phyloP scores from a whole-genome alignment of 2,329 filamentous ascomycete genomes.

The Pestalotiopsis sp. region DNA sequence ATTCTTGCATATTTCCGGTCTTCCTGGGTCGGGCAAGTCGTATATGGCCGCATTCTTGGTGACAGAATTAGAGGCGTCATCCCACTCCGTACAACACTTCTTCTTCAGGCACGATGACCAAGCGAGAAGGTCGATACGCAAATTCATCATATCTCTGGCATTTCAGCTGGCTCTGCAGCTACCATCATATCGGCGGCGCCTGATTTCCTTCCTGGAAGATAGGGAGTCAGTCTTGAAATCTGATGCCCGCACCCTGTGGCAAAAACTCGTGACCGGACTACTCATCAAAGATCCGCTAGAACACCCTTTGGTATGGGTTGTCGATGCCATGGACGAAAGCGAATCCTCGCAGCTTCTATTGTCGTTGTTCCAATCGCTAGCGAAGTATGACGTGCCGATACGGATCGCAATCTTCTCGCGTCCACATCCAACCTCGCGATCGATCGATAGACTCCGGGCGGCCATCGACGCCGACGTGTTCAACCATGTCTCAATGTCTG shows the following conservation, averaged over 20 bases:
- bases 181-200: background rate
- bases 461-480: background rate
- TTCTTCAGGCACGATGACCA: background rate
- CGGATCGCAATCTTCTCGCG: background rate
- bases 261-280: too few species aligned
- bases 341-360: slow-evolving; percentile 26
- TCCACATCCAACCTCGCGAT: background rate
- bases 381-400: background rate
- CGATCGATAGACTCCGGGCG: background rate
- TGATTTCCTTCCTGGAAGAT: background rate
- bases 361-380: slow-evolving; percentile 24
- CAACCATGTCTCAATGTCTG: too few species aligned
- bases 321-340: slow-evolving; percentile 2
- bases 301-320: background rate
- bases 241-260: too few species aligned
- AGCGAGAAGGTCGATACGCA: background rate
- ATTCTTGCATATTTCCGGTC: too few species aligned
- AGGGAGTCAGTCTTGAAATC: background rate
- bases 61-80: too few species aligned
- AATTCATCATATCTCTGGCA: background rate
- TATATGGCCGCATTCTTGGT: too few species aligned
- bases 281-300: too few species aligned
- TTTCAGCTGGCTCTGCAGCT: background rate
- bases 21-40: too few species aligned
- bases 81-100: too few species aligned